Conservation (phyloP, 371 early-diverging fungal species). For the Rhizopus microsporus region DNA sequence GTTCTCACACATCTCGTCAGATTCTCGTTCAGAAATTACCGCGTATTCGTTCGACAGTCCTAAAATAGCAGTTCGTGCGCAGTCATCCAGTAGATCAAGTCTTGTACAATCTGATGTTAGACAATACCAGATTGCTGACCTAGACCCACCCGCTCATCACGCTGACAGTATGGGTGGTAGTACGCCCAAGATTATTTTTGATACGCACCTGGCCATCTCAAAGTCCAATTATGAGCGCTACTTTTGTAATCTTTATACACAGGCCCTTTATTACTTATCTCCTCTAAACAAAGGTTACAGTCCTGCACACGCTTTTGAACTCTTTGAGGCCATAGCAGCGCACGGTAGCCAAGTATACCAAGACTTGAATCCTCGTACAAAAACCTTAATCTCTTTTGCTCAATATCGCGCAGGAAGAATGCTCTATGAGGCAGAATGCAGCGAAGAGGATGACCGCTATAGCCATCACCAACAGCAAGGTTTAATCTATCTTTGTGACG, state of each 20-base stretch:
- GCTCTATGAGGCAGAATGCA: conserved; percentile 14
- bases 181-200: neutral
- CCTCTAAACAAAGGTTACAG: conserved; percentile 1
- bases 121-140: conserved; percentile 4
- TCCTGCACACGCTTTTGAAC: conserved; percentile 14
- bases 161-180: too few species aligned
- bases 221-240: conserved; percentile 6
- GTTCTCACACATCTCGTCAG: conserved; percentile 25
- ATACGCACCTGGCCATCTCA: neutral
- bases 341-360: conserved; percentile 11
- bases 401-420: conserved; percentile 24
- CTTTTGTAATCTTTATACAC: conserved; percentile 5
- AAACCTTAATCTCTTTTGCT: conserved; percentile 17
- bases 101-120: neutral
- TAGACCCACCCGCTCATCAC: neutral
- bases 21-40: conserved; percentile 19
- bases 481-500: conserved; percentile 9
- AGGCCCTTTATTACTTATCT: conserved; percentile 2
- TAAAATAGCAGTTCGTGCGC: conserved; percentile 21
- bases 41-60: conserved; percentile 12
- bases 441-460: conserved; percentile 4
- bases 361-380: conserved; percentile 4
- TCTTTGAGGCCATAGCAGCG: conserved; percentile 17
- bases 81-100: neutral
- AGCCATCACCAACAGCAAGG: conserved; percentile 13